Percentiles rank a stretch among this genome's conserved stretches.
phyloP scores from a whole-genome alignment of 768 basidiomycete genomes.

The Tricholoma terreum region DNA sequence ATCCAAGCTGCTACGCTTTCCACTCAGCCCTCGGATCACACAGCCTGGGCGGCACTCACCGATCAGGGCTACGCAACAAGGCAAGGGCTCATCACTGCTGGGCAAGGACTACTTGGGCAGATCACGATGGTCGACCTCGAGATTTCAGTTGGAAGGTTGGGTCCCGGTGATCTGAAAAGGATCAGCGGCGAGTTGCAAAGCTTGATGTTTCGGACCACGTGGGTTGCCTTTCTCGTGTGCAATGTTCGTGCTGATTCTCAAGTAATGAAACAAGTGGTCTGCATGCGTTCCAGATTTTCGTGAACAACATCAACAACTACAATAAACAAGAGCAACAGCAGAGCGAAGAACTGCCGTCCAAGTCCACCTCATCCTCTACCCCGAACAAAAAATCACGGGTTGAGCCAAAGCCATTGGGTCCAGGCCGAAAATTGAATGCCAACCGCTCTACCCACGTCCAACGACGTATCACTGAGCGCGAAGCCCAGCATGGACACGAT shows the following conservation, averaged over 20 bases:
- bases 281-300: conserved; percentile 37
- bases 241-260: not conserved
- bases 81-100: conserved; percentile 26
- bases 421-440: not conserved
- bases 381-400: not conserved
- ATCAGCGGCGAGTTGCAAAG: conserved; percentile 37
- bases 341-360: conserved; percentile 5
- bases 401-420: not conserved
- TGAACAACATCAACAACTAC: conserved; percentile 28
- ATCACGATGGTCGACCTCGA: conserved; percentile 40
- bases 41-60: conserved; percentile 28
- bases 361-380: not conserved
- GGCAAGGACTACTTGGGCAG: conserved; percentile 32
- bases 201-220: conserved; percentile 37
- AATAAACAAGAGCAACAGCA: conserved; percentile 19
- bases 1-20: conserved; percentile 32
- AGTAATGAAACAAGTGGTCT: conserved; percentile 28
- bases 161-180: conserved; percentile 38
- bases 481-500: conserved; percentile 39
- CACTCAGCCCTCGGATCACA: conserved; percentile 32
- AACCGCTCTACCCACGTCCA: conserved; percentile 31
- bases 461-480: conserved; percentile 28
- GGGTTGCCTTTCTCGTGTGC: conserved; percentile 7
- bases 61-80: conserved; percentile 25
- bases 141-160: conserved; percentile 40